Conservation (phyloP, 2,329 filamentous ascomycete species). For the Sclerotinia nivalis region DNA sequence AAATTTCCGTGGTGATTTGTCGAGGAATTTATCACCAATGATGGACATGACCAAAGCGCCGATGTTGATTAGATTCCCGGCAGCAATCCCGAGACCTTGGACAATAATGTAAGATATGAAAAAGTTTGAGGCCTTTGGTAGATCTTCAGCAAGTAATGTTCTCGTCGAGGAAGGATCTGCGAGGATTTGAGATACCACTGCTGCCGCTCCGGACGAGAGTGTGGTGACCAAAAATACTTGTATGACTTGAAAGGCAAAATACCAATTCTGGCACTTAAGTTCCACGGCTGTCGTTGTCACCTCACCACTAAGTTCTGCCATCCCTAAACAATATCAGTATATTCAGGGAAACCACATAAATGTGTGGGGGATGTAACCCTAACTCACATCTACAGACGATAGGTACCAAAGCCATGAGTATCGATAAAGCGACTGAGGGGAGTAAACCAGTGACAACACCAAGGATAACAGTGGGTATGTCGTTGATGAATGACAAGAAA, state of each 20-base stretch:
- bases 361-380: background rate
- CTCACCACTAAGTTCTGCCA: constrained; percentile 76
- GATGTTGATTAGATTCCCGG: constrained; percentile 71
- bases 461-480: constrained; percentile 67
- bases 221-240: constrained; percentile 92
- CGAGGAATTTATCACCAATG: constrained; percentile 71
- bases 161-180: constrained; percentile 62
- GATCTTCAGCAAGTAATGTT: constrained; percentile 65
- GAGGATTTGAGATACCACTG: constrained; percentile 64
- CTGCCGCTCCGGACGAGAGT: constrained; percentile 75
- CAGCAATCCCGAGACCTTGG: constrained; percentile 79
- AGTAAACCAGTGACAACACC: constrained; percentile 84
- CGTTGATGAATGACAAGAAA: constrained; percentile 73
- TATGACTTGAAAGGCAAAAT: constrained; percentile 86
- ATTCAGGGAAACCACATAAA: background rate
- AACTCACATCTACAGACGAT: constrained; percentile 72
- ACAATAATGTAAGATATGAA: constrained; percentile 94
- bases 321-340: constrained; percentile 49
- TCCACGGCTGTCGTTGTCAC: constrained; percentile 79
- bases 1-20: constrained; percentile 76
- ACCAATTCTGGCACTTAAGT: constrained; percentile 83
- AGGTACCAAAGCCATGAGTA: constrained; percentile 84
- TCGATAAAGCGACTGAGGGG: constrained; percentile 73
- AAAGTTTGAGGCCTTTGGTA: constrained; percentile 87
- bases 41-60: constrained; percentile 70